Evolutionary conservation across 352 stramenopile genomes (phyloP).

Genomic region (Globisporangium camurandrum): DNA sequence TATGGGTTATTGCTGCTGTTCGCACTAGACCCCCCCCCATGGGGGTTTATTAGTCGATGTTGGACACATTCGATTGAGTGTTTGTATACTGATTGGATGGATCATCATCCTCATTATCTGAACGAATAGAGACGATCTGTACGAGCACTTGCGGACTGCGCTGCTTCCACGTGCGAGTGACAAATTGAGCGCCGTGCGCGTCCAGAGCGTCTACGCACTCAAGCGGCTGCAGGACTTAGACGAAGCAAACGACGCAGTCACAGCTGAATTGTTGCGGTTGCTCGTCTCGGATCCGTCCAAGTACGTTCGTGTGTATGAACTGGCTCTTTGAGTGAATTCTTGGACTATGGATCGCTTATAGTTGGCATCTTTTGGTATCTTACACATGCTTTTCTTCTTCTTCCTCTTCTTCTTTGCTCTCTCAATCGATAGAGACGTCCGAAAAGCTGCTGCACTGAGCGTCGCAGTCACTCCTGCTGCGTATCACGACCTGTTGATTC

Average conservation of each 20-base stretch:
- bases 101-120: no score
- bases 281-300: constrained; percentile 68
- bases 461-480: constrained; percentile 34
- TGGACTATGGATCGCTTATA: no score
- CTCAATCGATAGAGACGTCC: constrained; percentile 40
- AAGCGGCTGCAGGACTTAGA: constrained; percentile 47
- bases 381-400: no score
- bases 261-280: constrained; percentile 37
- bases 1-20: no score
- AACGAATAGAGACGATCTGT: constrained; percentile 25
- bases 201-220: constrained; percentile 54
- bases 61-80: no score
- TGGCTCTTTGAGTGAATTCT: no score
- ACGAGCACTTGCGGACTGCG: constrained; percentile 23
- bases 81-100: no score
- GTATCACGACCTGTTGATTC: constrained; percentile 53
- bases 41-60: no score
- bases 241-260: constrained; percentile 32
- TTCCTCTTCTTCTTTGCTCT: no score
- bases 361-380: no score
- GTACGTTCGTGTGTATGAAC: constrained; percentile 21
- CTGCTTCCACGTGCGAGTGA: constrained; percentile 52
- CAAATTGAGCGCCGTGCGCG: constrained; percentile 48
- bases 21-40: no score
- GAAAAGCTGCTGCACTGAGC: constrained; percentile 48